Percentiles rank a stretch among this genome's conserved stretches.
Evolutionary conservation across 805 yeast species (phyloP).

Genomic region (Candida railenensis): DNA sequence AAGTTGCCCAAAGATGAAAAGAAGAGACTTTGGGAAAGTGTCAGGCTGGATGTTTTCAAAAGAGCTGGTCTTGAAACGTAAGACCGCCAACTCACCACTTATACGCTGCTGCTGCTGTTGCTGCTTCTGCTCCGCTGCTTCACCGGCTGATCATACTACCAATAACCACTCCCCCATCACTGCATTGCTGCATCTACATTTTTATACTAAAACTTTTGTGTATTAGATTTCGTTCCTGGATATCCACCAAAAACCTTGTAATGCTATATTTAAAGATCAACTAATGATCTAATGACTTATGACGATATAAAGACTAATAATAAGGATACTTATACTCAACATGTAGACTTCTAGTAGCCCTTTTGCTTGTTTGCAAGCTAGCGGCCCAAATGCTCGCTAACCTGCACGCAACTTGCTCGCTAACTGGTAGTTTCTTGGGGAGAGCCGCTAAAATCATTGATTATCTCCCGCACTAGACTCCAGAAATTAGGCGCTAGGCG

Average conservation of each 20-base stretch:
- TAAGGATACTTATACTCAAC: neutral
- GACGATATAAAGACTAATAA: neutral
- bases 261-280: neutral
- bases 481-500: no score
- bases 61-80: slow-evolving; percentile 43
- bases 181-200: neutral
- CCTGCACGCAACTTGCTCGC: no score
- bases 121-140: neutral
- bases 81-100: neutral
- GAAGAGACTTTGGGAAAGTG: slow-evolving; percentile 47
- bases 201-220: neutral
- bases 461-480: no score
- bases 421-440: no score
- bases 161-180: no score
- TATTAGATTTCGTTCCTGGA: neutral
- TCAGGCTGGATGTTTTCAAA: slow-evolving; percentile 49
- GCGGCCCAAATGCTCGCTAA: no score
- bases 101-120: neutral
- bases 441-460: no score
- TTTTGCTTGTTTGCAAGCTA: no score
- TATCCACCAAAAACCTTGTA: neutral
- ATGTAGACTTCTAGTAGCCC: no score
- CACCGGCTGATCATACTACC: no score
- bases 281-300: neutral
- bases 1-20: slow-evolving; percentile 42